A percentile compares a stretch with the other conserved stretches of the same genome.
These are phyloP conservation scores for Aspergillus fructus DNA, from an alignment of 2,329 filamentous ascomycete genomes.

Conservation along the genomic window DNA sequence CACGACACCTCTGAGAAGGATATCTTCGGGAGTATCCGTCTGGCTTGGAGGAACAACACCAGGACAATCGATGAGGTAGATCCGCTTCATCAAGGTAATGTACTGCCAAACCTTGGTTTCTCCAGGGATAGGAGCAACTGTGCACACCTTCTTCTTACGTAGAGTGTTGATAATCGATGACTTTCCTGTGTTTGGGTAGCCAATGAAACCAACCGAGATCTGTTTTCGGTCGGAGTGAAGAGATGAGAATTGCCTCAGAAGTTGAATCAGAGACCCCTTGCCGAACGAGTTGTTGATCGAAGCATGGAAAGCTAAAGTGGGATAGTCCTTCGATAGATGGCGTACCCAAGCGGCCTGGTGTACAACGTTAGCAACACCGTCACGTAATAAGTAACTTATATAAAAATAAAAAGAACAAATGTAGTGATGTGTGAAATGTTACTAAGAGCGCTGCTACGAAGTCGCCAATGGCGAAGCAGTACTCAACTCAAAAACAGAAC, in stretches of 20 bases:
- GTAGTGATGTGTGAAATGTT: constrained; percentile 82
- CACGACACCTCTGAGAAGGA: constrained; percentile 86
- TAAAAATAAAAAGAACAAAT: constrained; percentile 42
- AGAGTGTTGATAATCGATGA: constrained; percentile 97
- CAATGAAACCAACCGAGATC: constrained; percentile 85
- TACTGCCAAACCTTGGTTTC: constrained; percentile 99
- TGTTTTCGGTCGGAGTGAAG: constrained; percentile 91
- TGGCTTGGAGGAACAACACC: constrained; percentile 91
- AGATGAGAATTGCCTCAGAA: constrained; percentile 88
- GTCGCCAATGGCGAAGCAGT: constrained; percentile 64
- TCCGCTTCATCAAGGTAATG: constrained; percentile 90
- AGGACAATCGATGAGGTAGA: constrained; percentile 94
- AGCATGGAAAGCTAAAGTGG: constrained; percentile 91
- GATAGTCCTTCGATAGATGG: constrained; percentile 81
- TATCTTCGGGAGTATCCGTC: constrained; percentile 79
- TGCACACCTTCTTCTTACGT: constrained; percentile 90
- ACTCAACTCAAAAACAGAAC: constrained; percentile 97
- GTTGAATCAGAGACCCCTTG: constrained; percentile 88
- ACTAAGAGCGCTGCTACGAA: constrained; percentile 93
- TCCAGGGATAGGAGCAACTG: constrained; percentile 88
- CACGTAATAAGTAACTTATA: constrained; percentile 14
- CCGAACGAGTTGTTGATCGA: constrained; percentile 95
- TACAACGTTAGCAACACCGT: constrained; percentile 31
- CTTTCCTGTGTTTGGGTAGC: constrained; percentile 93
- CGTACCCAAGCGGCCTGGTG: constrained; percentile 88